These are phyloP conservation scores for Aschersonia sp. DNA, from an alignment of 2,329 filamentous ascomycete genomes.

Conservation along the genomic window DNA sequence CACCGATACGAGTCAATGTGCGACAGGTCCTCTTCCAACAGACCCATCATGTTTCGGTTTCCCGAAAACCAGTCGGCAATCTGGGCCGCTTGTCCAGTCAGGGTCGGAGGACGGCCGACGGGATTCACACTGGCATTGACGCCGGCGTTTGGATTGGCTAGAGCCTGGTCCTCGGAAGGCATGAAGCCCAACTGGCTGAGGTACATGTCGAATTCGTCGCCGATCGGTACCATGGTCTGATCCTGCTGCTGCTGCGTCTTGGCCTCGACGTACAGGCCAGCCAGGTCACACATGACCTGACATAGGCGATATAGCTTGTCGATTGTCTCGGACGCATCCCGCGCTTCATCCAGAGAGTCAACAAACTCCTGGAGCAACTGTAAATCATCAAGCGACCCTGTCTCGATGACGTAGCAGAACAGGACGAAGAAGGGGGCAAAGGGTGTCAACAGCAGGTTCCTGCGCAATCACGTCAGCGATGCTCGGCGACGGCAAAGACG, in stretches of 20 bases:
- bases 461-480: neutral
- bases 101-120: conserved; percentile 6
- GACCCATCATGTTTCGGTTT: conserved; percentile 47
- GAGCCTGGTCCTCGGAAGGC: conserved; percentile 20
- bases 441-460: conserved; percentile 40
- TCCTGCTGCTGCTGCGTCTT: conserved; percentile 34
- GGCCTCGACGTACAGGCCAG: conserved; percentile 45
- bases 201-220: conserved; percentile 49
- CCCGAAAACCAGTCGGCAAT: conserved; percentile 53
- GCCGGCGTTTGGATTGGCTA: conserved; percentile 10
- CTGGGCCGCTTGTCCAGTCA: conserved; percentile 24
- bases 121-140: neutral
- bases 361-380: conserved; percentile 40
- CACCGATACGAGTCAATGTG: conserved; percentile 24
- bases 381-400: conserved; percentile 36
- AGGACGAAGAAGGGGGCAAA: conserved; percentile 46
- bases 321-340: conserved; percentile 39
- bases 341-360: conserved; percentile 34
- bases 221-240: conserved; percentile 31
- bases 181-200: conserved; percentile 49
- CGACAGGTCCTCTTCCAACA: conserved; percentile 46
- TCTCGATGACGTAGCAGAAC: conserved; percentile 43
- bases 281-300: conserved; percentile 45
- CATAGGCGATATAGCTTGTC: conserved; percentile 48
- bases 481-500: neutral